Conservation (phyloP, 2,329 filamentous ascomycete species). For the Alternaria sp. region DNA sequence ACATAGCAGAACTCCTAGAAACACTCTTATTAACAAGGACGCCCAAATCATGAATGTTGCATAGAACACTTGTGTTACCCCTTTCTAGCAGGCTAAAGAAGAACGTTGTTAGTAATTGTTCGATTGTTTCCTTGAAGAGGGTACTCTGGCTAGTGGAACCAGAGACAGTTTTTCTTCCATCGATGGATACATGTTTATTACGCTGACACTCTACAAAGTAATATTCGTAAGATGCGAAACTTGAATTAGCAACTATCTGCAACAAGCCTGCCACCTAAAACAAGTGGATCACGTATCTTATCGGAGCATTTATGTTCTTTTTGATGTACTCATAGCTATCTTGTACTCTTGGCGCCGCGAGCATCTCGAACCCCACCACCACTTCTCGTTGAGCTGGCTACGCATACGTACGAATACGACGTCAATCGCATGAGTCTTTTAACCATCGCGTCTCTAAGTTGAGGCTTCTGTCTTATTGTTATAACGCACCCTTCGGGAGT, state of each 20-base stretch:
- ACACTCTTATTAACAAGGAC: no score
- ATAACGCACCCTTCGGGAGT: neutral
- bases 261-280: neutral
- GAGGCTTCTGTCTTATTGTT: neutral
- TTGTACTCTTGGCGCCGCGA: neutral
- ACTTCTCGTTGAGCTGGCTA: neutral
- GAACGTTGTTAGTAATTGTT: neutral
- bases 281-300: neutral
- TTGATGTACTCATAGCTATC: neutral
- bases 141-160: neutral
- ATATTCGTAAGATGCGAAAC: neutral
- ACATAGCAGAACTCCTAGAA: neutral
- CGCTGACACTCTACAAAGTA: neutral
- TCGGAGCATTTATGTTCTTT: neutral
- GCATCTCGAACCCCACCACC: neutral
- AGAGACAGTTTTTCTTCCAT: neutral
- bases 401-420: neutral
- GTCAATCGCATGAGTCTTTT: neutral
- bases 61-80: neutral
- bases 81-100: neutral
- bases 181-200: neutral
- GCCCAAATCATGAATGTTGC: neutral
- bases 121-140: neutral
- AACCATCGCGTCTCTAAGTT: neutral
- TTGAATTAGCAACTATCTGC: neutral